Base-by-base conservation (phyloP, 2,329 filamentous ascomycete genomes). In the Eutypa lata region DNA sequence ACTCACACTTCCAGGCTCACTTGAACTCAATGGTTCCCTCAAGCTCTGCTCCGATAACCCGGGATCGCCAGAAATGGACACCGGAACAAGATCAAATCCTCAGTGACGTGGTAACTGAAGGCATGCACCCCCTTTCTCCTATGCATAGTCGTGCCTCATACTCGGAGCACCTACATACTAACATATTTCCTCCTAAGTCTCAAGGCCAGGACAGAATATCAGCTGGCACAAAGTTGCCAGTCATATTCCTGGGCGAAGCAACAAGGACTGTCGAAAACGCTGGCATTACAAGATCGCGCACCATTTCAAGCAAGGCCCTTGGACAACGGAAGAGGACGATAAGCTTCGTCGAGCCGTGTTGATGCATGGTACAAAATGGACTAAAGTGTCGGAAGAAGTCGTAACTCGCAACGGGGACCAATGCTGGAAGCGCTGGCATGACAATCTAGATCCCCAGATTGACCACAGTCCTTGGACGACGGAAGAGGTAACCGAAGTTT, bases 391-490 rank as follows among this genome's bases (percentile, higher is more conserved):
- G 22, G 47, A 48, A 38, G 47, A 35, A 38, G 47, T 48, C 19
- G 28, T 28, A n/a, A 48, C 31, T 7, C 47, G 47, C 19, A 48
- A 48, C 28, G 46, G 47, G 13, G 47, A 48, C 18, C 47, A 48
- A 37, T 48, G 47, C 21, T 48, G 47, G 47, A 48, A 48, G 21
- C 47, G 47, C 18, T 48, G 47, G 47, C 47, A 35, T 26, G 47
- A 48, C 16, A 48, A 48, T 10, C 14, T 48, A n/a, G 33, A 37
- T 19, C 47, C 28, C 14, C 31, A 38, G 18, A 48, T 48, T 31
- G 18, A 48, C 8, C 47, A 48, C 22, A 48, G 47, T 31, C 47
- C 47, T 38, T 48, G 47, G 28, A 37, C 19, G 8, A 11, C 18
- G 3, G 47, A 48, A 16, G 47, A 48, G 28, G 47, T 48, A 37